These are phyloP conservation scores for Pseudopediastrum boryanum DNA, from an alignment of 139 green algal genomes.

Conservation along the genomic window DNA sequence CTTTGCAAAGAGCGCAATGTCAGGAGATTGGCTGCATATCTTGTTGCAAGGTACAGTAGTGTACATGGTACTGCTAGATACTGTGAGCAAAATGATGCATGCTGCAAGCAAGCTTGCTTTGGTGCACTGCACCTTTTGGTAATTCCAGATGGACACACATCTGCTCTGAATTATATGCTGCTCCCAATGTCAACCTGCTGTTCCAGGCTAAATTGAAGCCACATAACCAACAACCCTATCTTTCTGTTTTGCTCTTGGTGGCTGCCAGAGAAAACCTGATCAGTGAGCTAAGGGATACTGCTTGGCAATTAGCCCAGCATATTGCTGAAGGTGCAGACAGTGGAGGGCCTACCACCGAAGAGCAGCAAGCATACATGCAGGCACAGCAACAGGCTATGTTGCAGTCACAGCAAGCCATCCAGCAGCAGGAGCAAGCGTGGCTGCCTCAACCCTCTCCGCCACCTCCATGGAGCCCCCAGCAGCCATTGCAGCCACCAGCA, in stretches of 20 bases:
- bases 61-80: background rate
- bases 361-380: background rate
- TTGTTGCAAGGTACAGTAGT: background rate
- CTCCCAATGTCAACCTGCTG: background rate
- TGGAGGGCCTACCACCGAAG: background rate
- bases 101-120: background rate
- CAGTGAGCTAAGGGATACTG: conserved; percentile 42
- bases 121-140: background rate
- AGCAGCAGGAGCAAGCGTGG: background rate
- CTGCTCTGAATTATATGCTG: background rate
- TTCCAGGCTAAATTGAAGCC: background rate
- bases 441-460: background rate
- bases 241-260: background rate
- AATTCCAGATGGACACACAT: background rate
- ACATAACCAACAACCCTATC: background rate
- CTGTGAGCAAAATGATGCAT: background rate
- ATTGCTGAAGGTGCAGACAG: background rate
- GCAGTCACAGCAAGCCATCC: background rate
- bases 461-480: background rate
- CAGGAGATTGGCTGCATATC: background rate
- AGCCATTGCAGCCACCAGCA: background rate
- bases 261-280: conserved; percentile 53
- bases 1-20: background rate
- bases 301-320: background rate
- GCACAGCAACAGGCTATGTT: background rate